Evolutionary conservation across 306 rosid genomes (phyloP), one percentile per base, ranked within the genome.

Genomic region (Alnus rubra): DNA sequence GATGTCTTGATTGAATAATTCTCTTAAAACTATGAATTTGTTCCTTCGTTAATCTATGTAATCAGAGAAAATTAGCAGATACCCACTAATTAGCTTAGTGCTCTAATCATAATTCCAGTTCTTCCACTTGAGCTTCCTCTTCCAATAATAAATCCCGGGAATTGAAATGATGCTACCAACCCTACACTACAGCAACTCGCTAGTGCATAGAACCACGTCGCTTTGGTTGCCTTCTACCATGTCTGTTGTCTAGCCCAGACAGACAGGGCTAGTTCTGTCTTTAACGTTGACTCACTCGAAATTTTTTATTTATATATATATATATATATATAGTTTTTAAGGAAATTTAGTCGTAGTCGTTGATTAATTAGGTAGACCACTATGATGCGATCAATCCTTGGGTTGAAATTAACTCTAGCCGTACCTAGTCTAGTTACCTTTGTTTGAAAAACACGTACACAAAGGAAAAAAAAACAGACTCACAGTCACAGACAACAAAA

Each of bases 51-150:
- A 16, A 35, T 65, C 47, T 9, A 42, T 68, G 9, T 7, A 18
- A 68, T 68, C 31, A 13, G 58, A 65, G 52, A 67, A 80, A 72
- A 15, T 56, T 60, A 77, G 76, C 74, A 54, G 44, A 30, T 62
- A 39, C 67, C 48, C 31, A 23, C 28, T 49, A 39, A 39, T 42
- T 63, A 13, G 33, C 45, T 12, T 71, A 59, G 70, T 73, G 75
- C 72, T 56, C n/a, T 51, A 67, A 54, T 64, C 14, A 15, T 39
- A 8, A 23, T 35, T 15, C 50, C 9, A 39, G 31, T 42, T 67
- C 50, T 37, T 67, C 71, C 71, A 67, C 65, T 39, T 60, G 48
- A 65, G 7, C 71, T 15, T 14, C 39, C 71, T 67, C 28, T 39
- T 67, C 39, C 71, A 67, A 18, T 67, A 50, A 67, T 67, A 10